phyloP scores from a whole-genome alignment of 2,329 filamentous ascomycete genomes.

The Penicillium expansum region DNA sequence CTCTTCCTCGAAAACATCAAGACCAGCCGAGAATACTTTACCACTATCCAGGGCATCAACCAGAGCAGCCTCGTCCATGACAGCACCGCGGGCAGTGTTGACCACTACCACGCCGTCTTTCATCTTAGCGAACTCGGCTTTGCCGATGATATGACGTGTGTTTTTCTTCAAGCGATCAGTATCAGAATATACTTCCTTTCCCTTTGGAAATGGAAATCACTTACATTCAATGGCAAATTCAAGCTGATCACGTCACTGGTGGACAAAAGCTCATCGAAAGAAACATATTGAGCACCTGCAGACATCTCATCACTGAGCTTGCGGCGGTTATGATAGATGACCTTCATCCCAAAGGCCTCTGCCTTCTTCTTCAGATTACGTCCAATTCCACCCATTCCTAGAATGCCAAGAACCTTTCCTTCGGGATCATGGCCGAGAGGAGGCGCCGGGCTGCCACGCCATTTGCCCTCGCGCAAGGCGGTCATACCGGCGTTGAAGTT shows the following conservation, averaged over 20 bases:
- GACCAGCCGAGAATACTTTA: constrained; percentile 66
- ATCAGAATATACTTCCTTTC: background rate
- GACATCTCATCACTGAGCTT: constrained; percentile 54
- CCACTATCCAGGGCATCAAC: constrained; percentile 69
- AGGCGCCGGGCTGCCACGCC: constrained; percentile 57
- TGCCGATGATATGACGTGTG: constrained; percentile 74
- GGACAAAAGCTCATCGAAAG: constrained; percentile 68
- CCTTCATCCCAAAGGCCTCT: constrained; percentile 70
- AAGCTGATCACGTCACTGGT: constrained; percentile 74
- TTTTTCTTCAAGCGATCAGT: constrained; percentile 45
- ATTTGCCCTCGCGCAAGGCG: constrained; percentile 63
- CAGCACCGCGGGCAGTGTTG: constrained; percentile 78
- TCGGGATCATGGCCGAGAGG: constrained; percentile 72
- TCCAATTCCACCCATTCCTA: constrained; percentile 86
- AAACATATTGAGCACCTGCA: constrained; percentile 48
- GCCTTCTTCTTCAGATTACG: constrained; percentile 73
- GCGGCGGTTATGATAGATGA: constrained; percentile 72
- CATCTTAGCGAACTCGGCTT: constrained; percentile 69
- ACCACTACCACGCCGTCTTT: constrained; percentile 73
- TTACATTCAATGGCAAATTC: constrained; percentile 77
- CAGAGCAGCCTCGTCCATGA: constrained; percentile 78
- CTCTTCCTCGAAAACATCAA: constrained; percentile 83
- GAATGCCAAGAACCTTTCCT: constrained; percentile 73
- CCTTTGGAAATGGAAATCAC: constrained; percentile 31
- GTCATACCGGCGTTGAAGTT: constrained; percentile 68